phyloP scores from a whole-genome alignment of 257 asterid species.

The Euphrasia confusa region DNA sequence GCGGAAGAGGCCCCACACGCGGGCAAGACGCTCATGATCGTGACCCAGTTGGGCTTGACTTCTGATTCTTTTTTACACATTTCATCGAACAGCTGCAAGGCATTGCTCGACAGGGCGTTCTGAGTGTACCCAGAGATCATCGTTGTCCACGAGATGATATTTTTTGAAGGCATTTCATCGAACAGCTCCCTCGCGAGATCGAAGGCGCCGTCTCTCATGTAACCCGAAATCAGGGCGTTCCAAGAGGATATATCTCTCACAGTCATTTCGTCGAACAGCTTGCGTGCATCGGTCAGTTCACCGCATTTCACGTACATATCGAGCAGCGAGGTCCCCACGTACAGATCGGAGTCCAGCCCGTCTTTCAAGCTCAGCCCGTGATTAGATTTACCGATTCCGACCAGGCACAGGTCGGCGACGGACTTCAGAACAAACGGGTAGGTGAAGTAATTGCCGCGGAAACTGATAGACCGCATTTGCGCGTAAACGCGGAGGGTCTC shows the following conservation, averaged over 20 bases:
- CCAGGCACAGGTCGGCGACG: conserved; percentile 35
- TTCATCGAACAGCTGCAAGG: conserved; percentile 54
- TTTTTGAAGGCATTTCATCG: conserved; percentile 44
- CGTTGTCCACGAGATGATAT: conserved; percentile 76
- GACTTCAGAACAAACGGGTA: conserved; percentile 80
- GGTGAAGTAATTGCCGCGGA: conserved; percentile 69
- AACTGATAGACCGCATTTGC: conserved; percentile 42
- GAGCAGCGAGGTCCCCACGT: conserved; percentile 63
- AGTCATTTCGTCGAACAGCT: conserved; percentile 63
- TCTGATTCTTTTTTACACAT: conserved; percentile 42
- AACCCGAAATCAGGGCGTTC: conserved; percentile 72
- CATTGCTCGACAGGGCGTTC: conserved; percentile 58
- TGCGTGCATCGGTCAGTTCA: conserved; percentile 40
- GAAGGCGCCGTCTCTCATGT: conserved; percentile 59
- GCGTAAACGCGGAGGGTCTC: conserved; percentile 29
- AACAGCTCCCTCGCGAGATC: conserved; percentile 50
- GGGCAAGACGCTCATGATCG: conserved; percentile 73
- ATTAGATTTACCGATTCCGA: conserved; percentile 39
- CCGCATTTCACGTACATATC: conserved; percentile 78
- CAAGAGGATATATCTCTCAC: conserved; percentile 59
- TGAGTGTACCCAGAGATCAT: conserved; percentile 89
- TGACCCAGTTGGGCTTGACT: conserved; percentile 82
- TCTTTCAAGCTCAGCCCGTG: conserved; percentile 57
- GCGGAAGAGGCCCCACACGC: conserved; percentile 70
- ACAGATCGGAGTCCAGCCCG: conserved; percentile 52